These are phyloP conservation scores for Tympanopsis confertula DNA, from an alignment of 2,329 filamentous ascomycete species.

Conservation along the genomic window DNA sequence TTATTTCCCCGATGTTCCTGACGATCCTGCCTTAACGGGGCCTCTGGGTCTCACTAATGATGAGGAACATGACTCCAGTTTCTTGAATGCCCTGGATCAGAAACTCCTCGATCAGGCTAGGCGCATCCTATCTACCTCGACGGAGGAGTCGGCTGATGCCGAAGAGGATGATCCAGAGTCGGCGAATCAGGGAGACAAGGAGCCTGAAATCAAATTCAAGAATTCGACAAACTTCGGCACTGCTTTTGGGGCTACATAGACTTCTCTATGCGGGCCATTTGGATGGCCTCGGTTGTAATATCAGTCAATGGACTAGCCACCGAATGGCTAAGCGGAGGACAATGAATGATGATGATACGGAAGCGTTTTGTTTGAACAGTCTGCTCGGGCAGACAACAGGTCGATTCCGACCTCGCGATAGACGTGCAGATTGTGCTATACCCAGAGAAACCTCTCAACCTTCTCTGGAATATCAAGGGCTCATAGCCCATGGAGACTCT, in stretches of 20 bases:
- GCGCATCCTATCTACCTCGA: conserved; percentile 5
- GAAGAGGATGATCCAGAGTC: conserved; percentile 16
- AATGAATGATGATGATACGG: background rate
- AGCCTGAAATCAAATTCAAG: conserved; percentile 22
- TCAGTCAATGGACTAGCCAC: background rate
- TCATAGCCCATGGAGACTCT: too few species aligned
- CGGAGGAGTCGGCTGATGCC: background rate
- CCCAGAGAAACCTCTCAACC: too few species aligned
- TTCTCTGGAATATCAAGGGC: too few species aligned
- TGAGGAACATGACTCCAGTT: conserved; percentile 22
- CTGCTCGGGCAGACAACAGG: too few species aligned
- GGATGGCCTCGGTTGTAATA: background rate
- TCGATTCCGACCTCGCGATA: too few species aligned
- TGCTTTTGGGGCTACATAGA: conserved; percentile 20
- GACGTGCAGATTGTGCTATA: background rate
- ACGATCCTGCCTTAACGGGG: conserved; percentile 27
- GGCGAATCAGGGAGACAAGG: conserved; percentile 7
- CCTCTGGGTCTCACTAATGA: conserved; percentile 27
- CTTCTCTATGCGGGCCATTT: conserved; percentile 2
- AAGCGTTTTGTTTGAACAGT: too few species aligned
- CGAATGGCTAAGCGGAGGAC: background rate
- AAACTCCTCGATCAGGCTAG: conserved; percentile 26
- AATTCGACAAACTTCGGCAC: conserved; percentile 32
- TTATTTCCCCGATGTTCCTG: conserved; percentile 24
- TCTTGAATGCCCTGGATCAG: conserved; percentile 25